Evolutionary conservation across 2,329 filamentous ascomycete genomes (phyloP).

Genomic region (Xylaria sp.): DNA sequence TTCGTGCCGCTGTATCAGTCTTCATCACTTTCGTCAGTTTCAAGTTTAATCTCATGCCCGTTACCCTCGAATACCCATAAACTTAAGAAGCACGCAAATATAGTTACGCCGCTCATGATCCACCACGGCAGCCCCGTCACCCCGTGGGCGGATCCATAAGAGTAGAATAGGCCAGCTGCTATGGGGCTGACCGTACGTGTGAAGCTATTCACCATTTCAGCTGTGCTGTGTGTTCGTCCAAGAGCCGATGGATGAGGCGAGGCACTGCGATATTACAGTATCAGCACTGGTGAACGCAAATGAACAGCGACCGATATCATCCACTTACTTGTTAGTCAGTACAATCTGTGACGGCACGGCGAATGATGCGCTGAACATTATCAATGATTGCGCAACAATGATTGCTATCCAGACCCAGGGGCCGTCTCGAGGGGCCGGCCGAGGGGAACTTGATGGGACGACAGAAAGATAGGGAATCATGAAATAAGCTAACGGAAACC

Average conservation of each 20-base stretch:
- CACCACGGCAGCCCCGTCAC: conserved; percentile 24
- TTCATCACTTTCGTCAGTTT: conserved; percentile 23
- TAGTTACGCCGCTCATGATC: conserved; percentile 27
- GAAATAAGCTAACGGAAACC: conserved; percentile 32
- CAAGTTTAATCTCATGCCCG: conserved; percentile 26
- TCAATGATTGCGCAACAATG: conserved; percentile 25
- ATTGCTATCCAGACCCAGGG: conserved; percentile 30
- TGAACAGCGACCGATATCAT: background rate
- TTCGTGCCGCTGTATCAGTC: conserved; percentile 8
- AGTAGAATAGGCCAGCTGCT: conserved; percentile 29
- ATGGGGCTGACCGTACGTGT: conserved; percentile 30
- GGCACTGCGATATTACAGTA: background rate
- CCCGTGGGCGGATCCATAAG: conserved; percentile 31
- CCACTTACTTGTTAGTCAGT: conserved; percentile 34
- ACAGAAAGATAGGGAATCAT: conserved; percentile 31
- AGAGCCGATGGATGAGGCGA: conserved; percentile 32
- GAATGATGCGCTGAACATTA: conserved; percentile 31
- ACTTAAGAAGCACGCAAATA: conserved; percentile 27
- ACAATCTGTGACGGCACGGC: conserved; percentile 32
- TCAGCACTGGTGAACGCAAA: background rate
- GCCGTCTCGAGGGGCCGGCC: conserved; percentile 20
- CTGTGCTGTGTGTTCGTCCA: conserved; percentile 29
- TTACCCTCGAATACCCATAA: conserved; percentile 28
- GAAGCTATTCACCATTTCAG: conserved; percentile 32
- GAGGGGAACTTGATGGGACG: conserved; percentile 27